These are phyloP conservation scores for Colletotrichum simmondsii DNA, from an alignment of 2,329 filamentous ascomycete genomes.

Conservation along the genomic window DNA sequence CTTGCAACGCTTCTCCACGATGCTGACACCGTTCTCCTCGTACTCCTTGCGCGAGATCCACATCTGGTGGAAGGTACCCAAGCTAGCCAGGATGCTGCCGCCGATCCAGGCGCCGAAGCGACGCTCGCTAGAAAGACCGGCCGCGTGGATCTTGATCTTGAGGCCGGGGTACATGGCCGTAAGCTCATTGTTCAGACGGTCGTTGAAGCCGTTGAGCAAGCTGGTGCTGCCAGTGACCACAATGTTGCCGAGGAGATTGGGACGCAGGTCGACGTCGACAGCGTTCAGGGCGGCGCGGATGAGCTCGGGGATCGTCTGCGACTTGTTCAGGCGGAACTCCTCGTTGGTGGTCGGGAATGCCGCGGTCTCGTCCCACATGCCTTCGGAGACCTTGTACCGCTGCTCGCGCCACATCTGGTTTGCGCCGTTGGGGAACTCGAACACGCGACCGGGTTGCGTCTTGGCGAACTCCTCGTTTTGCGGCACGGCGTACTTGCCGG, in stretches of 20 bases:
- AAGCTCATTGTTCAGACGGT: conserved; percentile 88
- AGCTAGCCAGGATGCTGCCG: conserved; percentile 91
- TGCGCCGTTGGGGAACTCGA: conserved; percentile 96
- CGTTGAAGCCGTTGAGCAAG: conserved; percentile 90
- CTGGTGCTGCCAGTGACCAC: conserved; percentile 92
- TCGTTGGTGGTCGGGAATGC: conserved; percentile 63
- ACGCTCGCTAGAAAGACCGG: conserved; percentile 86
- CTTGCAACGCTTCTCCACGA: conserved; percentile 97
- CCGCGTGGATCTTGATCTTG: conserved; percentile 88
- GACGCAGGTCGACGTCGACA: conserved; percentile 89
- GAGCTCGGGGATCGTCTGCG: conserved; percentile 85
- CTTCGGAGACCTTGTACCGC: conserved; percentile 86
- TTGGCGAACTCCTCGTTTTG: conserved; percentile 83
- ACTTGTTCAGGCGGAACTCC: conserved; percentile 65
- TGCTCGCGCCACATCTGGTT: conserved; percentile 95
- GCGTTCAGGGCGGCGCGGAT: conserved; percentile 81
- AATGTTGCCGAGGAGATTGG: conserved; percentile 86
- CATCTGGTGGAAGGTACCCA: conserved; percentile 99
- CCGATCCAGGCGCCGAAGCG: conserved; percentile 97
- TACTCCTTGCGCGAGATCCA: conserved; percentile 99
- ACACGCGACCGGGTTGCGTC: conserved; percentile 82
- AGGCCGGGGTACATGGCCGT: conserved; percentile 84
- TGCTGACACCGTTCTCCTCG: conserved; percentile 89
- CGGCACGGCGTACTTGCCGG: conserved; percentile 70
- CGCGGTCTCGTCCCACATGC: conserved; percentile 88